Percentiles rank a stretch among this genome's conserved stretches.
These are phyloP conservation scores for Erodium trifolium DNA, from an alignment of 441 rosid species.

Conservation along the genomic window DNA sequence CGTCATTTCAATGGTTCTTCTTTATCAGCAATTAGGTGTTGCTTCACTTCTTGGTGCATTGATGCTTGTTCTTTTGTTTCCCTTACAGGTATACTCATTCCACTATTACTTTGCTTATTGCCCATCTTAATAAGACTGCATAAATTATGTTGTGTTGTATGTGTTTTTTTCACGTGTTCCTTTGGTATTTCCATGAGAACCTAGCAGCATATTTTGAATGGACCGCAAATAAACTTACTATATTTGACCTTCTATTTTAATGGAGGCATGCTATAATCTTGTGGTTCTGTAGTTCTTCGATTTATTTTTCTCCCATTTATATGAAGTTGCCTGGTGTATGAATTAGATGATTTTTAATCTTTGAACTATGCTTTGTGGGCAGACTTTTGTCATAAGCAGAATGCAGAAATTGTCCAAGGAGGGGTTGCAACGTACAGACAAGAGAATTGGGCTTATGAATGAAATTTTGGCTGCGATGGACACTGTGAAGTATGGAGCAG, in stretches of 20 bases:
- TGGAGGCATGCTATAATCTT: constrained; percentile 33
- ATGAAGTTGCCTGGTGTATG: neutral
- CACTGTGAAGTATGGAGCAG: constrained; percentile 75
- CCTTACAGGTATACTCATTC: constrained; percentile 58
- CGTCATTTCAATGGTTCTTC: constrained; percentile 67
- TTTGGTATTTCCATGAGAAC: neutral
- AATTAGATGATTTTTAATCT: constrained; percentile 13
- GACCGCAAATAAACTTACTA: neutral
- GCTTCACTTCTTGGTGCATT: constrained; percentile 93
- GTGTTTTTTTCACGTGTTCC: neutral
- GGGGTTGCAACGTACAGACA: constrained; percentile 97
- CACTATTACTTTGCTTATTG: neutral
- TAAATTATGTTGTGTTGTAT: neutral
- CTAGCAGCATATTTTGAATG: neutral
- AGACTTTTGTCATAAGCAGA: constrained; percentile 89
- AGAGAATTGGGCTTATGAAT: constrained; percentile 96
- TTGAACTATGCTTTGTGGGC: constrained; percentile 14
- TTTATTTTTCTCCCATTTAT: constrained; percentile 9
- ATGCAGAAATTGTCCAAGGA: constrained; percentile 89
- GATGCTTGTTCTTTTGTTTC: constrained; percentile 78
- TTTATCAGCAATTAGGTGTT: constrained; percentile 75
- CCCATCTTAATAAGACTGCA: neutral
- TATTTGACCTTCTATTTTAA: neutral
- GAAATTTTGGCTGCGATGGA: constrained; percentile 99
- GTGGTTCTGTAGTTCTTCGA: neutral